These are phyloP conservation scores for Hymenoscyphus scutula DNA, from an alignment of 2,329 filamentous ascomycete species.

Conservation along the genomic window DNA sequence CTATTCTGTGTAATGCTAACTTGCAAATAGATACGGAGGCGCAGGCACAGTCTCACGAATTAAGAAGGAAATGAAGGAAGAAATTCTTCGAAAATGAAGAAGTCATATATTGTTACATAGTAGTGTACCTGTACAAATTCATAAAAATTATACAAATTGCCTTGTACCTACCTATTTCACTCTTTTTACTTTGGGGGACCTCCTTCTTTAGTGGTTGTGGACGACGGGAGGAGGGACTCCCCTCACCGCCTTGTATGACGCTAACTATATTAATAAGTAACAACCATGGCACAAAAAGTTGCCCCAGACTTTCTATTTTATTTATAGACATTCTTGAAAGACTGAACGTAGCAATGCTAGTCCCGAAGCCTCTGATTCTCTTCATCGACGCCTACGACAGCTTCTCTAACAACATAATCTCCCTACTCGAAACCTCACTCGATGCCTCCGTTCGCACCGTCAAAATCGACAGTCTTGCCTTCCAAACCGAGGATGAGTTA, in stretches of 20 bases:
- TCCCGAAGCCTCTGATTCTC: conserved; percentile 54
- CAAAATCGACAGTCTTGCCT: conserved; percentile 63
- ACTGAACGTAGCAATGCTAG: conserved; percentile 31
- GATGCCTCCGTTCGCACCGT: conserved; percentile 67
- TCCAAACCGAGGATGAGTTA: conserved; percentile 46
- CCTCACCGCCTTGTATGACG: too few relatives aligned
- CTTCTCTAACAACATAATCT: conserved; percentile 92
- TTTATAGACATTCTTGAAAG: background rate
- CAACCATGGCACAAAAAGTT: background rate
- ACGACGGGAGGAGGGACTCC: too few relatives aligned
- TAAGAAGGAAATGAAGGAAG: conserved; percentile 57
- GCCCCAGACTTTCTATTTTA: background rate
- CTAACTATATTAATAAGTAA: too few relatives aligned
- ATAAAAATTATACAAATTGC: too few relatives aligned
- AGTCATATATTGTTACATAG: background rate
- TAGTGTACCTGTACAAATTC: too few relatives aligned
- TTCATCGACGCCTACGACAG: conserved; percentile 97
- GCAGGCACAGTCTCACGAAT: conserved; percentile 63
- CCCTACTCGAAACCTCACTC: conserved; percentile 70
- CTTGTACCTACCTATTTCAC: too few relatives aligned
- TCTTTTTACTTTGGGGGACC: too few relatives aligned
- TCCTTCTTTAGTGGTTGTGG: too few relatives aligned
- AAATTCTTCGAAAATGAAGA: conserved; percentile 19
- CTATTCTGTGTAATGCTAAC: conserved; percentile 21
- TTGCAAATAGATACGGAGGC: conserved; percentile 52